Evolutionary conservation across 1,284 basidiomycete species (phyloP).

Genomic region (Trametes pubescens): DNA sequence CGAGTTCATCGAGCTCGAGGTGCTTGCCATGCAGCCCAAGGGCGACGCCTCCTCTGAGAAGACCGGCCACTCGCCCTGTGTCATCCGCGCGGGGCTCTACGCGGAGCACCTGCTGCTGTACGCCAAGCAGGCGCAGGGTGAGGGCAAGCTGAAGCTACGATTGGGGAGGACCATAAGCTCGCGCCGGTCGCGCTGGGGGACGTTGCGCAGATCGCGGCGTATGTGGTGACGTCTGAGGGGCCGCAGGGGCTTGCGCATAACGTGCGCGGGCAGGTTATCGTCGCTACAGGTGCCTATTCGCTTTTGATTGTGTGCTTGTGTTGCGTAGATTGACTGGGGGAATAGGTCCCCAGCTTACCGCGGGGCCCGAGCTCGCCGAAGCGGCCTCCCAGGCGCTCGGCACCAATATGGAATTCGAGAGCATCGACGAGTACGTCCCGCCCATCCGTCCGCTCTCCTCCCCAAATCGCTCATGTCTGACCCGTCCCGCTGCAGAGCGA

Average conservation of each 20-base stretch:
- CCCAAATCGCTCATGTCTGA: neutral
- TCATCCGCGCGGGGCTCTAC: conserved; percentile 37
- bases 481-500: conserved; percentile 11
- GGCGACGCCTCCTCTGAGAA: conserved; percentile 26
- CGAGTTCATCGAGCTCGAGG: conserved; percentile 39
- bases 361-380: conserved; percentile 31
- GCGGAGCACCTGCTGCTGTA: conserved; percentile 38
- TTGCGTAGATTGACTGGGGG: neutral
- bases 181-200: conserved; percentile 38
- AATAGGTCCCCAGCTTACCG: conserved; percentile 23
- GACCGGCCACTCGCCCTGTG: conserved; percentile 32
- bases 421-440: conserved; percentile 27
- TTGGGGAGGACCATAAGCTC: conserved; percentile 34
- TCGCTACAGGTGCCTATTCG: conserved; percentile 29
- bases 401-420: conserved; percentile 37
- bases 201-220: conserved; percentile 33
- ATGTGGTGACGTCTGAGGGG: conserved; percentile 33
- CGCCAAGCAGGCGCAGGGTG: conserved; percentile 36
- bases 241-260: conserved; percentile 35
- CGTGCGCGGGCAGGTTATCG: conserved; percentile 34
- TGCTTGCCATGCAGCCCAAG: conserved; percentile 34
- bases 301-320: conserved; percentile 1
- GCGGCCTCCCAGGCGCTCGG: conserved; percentile 34
- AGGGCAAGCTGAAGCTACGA: conserved; percentile 33
- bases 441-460: neutral